Conservation (phyloP, 169 alveolate genomes). For the Plasmodium inui region DNA sequence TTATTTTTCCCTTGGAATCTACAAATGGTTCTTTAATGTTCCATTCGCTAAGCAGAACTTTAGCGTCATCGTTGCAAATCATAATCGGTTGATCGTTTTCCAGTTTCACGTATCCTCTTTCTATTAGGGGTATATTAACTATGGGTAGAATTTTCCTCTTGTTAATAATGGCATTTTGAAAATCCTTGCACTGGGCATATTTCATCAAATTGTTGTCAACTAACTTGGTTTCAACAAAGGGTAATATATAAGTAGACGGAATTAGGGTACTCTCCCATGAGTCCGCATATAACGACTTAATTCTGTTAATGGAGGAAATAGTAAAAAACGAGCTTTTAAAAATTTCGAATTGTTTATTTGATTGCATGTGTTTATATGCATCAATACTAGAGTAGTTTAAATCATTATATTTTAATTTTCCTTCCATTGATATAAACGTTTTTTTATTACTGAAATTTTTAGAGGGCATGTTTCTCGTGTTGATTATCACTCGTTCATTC, state of each 20-base stretch:
- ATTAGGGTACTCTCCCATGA: constrained; percentile 77
- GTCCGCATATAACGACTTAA: constrained; percentile 80
- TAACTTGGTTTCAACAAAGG: constrained; percentile 76
- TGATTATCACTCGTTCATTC: constrained; percentile 65
- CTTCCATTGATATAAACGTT: constrained; percentile 42
- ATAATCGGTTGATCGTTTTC: constrained; percentile 84
- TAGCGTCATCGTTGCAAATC: constrained; percentile 84
- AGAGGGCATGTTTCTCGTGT: constrained; percentile 28
- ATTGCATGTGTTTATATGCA: constrained; percentile 72
- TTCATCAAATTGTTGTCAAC: constrained; percentile 76
- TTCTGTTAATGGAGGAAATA: constrained; percentile 74
- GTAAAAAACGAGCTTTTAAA: constrained; percentile 38
- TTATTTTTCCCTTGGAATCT: constrained; percentile 81
- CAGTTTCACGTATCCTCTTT: constrained; percentile 79
- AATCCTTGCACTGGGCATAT: constrained; percentile 77
- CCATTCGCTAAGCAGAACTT: constrained; percentile 80
- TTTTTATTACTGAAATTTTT: constrained; percentile 39
- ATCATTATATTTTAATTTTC: constrained; percentile 36
- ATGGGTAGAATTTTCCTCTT: constrained; percentile 80
- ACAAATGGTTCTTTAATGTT: constrained; percentile 81
- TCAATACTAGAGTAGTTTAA: constrained; percentile 64
- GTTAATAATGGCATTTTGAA: constrained; percentile 72
- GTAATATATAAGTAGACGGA: constrained; percentile 77
- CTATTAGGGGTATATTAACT: constrained; percentile 82
- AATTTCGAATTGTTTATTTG: constrained; percentile 63